Evolutionary conservation across 2,329 filamentous ascomycete genomes (phyloP).

Genomic region (Chrysosporium queenslandicum): DNA sequence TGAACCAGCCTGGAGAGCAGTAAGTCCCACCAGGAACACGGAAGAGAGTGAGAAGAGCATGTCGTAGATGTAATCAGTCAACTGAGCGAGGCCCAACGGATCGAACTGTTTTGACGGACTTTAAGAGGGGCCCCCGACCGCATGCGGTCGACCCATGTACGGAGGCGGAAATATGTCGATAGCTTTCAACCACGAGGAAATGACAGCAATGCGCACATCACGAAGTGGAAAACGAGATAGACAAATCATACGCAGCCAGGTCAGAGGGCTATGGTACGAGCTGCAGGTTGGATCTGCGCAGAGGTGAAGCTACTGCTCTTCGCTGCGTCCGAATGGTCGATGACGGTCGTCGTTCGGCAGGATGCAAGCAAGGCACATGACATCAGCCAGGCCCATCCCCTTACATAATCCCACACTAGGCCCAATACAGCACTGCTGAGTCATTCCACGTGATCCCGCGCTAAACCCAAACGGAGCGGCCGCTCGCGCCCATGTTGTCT

Average conservation of each 20-base stretch:
- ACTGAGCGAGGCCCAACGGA: too few relatives aligned
- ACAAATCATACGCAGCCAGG: not conserved
- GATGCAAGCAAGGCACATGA: not conserved
- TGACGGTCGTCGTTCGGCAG: not conserved
- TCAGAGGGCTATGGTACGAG: not conserved
- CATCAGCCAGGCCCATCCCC: not conserved
- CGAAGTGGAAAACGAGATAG: not conserved
- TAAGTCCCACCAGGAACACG: slow-evolving; percentile 13
- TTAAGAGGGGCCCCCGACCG: too few relatives aligned
- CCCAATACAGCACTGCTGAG: not conserved
- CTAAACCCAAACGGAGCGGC: slow-evolving; percentile 2
- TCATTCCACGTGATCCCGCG: slow-evolving; percentile 1
- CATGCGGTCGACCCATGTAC: not conserved
- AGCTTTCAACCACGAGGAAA: not conserved
- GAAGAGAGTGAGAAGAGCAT: not conserved
- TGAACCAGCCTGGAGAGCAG: slow-evolving; percentile 3
- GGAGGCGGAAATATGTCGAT: not conserved
- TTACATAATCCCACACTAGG: not conserved
- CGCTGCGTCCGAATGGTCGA: not conserved
- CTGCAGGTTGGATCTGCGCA: not conserved
- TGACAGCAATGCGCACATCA: not conserved
- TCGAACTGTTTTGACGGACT: too few relatives aligned
- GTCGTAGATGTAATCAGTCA: not conserved
- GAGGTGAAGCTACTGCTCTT: not conserved
- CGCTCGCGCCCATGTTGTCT: not conserved